phyloP scores from a whole-genome alignment of 2,329 filamentous ascomycete species.

The Alternaria infectoria region DNA sequence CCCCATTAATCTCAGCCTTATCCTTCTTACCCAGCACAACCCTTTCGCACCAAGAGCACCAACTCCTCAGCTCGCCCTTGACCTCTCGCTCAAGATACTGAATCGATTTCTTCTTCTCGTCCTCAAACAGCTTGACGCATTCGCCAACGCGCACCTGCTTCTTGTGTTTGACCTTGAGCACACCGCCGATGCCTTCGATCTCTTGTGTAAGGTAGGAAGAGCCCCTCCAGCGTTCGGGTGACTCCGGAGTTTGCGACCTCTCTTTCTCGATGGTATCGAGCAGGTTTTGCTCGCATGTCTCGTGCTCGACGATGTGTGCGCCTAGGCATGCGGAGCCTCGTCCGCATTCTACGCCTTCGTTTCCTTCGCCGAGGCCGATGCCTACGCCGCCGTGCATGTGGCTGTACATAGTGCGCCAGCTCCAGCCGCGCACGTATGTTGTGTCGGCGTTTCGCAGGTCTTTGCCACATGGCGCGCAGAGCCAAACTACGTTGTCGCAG shows the following conservation, averaged over 20 bases:
- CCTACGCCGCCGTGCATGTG: constrained; percentile 79
- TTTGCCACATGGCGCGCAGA: constrained; percentile 83
- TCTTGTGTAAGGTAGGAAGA: constrained; percentile 85
- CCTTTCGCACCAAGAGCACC: constrained; percentile 91
- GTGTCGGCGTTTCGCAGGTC: constrained; percentile 67
- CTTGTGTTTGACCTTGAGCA: constrained; percentile 87
- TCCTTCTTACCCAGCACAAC: constrained; percentile 69
- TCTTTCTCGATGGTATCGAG: constrained; percentile 65
- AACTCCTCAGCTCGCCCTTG: constrained; percentile 72
- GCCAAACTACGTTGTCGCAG: constrained; percentile 72
- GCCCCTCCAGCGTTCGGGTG: constrained; percentile 58
- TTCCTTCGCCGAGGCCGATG: constrained; percentile 85
- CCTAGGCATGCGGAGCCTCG: constrained; percentile 78
- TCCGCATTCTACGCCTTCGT: constrained; percentile 87
- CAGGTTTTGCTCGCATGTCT: constrained; percentile 78
- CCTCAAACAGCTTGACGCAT: constrained; percentile 84
- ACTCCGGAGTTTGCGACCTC: constrained; percentile 39
- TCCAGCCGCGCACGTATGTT: constrained; percentile 75
- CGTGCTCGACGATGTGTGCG: constrained; percentile 77
- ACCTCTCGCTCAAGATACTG: constrained; percentile 74
- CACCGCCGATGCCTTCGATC: constrained; percentile 87
- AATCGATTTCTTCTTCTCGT: constrained; percentile 53
- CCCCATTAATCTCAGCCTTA: constrained; percentile 20
- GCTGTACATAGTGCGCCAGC: constrained; percentile 85
- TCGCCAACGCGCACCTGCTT: constrained; percentile 81